Percentiles rank a stretch among this genome's conserved stretches.
Evolutionary conservation across 495 filamentous ascomycete species (phyloP).

Genomic region (Penicillium argentinense): DNA sequence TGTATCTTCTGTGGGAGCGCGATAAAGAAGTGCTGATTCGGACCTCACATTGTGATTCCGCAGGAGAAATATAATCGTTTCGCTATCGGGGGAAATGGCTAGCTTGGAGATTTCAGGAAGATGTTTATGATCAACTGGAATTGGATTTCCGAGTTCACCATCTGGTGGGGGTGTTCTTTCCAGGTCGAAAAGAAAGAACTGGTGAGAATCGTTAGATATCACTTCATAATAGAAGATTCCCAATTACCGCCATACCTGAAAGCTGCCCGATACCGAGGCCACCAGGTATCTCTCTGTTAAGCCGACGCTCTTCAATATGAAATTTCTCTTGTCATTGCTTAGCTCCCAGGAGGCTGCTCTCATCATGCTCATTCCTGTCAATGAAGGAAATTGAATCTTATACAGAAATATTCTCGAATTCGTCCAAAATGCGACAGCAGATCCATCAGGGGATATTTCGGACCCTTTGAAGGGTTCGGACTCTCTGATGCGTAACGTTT

Average conservation of each 20-base stretch:
- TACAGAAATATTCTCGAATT: too few species aligned
- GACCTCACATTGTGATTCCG: slow-evolving; percentile 8
- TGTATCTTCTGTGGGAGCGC: background rate
- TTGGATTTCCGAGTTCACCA: background rate
- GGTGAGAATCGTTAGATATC: too few species aligned
- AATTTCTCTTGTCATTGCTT: too few species aligned
- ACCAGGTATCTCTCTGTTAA: slow-evolving; percentile 8
- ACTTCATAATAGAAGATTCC: too few species aligned
- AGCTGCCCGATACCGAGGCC: slow-evolving; percentile 1
- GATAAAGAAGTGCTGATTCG: slow-evolving; percentile 3
- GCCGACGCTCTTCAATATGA: slow-evolving; percentile 3
- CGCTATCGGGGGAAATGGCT: slow-evolving; percentile 30
- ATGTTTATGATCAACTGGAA: background rate
- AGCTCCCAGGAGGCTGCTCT: too few species aligned
- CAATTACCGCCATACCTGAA: too few species aligned
- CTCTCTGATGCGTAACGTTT: too few species aligned
- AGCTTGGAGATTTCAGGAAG: slow-evolving; percentile 18
- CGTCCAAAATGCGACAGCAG: slow-evolving; percentile 33
- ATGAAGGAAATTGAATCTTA: too few species aligned
- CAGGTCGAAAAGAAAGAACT: slow-evolving; percentile 9
- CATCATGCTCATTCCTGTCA: too few species aligned
- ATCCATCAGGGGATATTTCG: slow-evolving; percentile 25
- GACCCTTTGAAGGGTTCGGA: slow-evolving; percentile 24
- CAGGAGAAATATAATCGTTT: slow-evolving; percentile 22
- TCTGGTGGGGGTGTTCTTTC: background rate